These are phyloP conservation scores for Aspergillaceae sp. DNA, from an alignment of 2,329 filamentous ascomycete genomes.

Conservation along the genomic window DNA sequence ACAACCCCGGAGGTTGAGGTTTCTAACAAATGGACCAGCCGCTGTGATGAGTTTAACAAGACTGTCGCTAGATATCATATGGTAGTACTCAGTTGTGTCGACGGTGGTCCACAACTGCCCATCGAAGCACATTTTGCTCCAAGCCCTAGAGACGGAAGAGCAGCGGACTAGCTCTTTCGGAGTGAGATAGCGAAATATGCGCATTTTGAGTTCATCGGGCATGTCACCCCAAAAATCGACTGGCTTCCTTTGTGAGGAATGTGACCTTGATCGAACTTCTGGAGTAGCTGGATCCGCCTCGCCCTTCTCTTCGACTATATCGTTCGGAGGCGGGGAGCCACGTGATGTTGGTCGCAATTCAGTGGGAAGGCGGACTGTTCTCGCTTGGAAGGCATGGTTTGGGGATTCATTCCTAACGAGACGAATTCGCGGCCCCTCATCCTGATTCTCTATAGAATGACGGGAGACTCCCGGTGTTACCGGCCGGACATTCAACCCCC, in stretches of 20 bases:
- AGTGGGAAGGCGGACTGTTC: conserved; percentile 55
- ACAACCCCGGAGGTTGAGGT: conserved; percentile 85
- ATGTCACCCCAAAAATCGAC: conserved; percentile 71
- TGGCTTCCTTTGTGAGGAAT: conserved; percentile 25
- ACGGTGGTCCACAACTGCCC: conserved; percentile 86
- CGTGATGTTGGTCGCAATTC: conserved; percentile 48
- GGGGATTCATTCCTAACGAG: conserved; percentile 43
- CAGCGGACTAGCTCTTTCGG: conserved; percentile 73
- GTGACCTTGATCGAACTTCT: neutral
- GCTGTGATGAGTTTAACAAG: conserved; percentile 75
- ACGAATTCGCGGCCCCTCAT: conserved; percentile 49
- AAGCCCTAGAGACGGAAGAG: conserved; percentile 68
- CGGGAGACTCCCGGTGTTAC: conserved; percentile 41
- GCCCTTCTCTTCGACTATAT: conserved; percentile 5
- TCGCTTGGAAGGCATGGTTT: conserved; percentile 27
- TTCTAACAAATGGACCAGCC: conserved; percentile 81
- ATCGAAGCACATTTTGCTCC: conserved; percentile 80
- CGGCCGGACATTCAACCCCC: conserved; percentile 48
- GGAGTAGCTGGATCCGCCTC: neutral
- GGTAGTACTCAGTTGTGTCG: conserved; percentile 79
- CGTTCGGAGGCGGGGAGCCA: conserved; percentile 22
- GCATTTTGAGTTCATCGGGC: conserved; percentile 72
- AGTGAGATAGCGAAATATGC: conserved; percentile 65
- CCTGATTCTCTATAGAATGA: conserved; percentile 38
- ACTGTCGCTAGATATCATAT: conserved; percentile 72